phyloP scores from a whole-genome alignment of 176 grass and related monocot genomes.

The Pontederia paniculata region DNA sequence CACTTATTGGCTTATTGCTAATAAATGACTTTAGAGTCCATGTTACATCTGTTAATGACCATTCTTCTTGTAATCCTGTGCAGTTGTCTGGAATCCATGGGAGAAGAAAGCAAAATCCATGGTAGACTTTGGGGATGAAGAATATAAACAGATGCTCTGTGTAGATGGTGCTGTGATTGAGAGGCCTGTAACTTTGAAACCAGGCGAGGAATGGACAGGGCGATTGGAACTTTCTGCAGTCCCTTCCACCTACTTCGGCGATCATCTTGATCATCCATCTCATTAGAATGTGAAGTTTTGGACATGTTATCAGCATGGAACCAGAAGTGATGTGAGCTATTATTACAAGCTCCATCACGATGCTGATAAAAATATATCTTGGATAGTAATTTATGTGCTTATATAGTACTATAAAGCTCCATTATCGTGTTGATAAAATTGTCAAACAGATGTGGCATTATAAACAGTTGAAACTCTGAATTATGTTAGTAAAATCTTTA shows the following conservation, averaged over 20 bases:
- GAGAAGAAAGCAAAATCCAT: conserved; percentile 70
- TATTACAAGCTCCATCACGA: no score
- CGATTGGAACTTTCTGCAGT: conserved; percentile 62
- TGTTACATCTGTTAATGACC: not conserved
- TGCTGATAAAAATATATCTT: no score
- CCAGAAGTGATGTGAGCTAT: no score
- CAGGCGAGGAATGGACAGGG: conserved; percentile 88
- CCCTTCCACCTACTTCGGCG: conserved; percentile 61
- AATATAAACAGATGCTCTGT: conserved; percentile 90
- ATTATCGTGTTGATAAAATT: no score
- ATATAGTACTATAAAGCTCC: no score
- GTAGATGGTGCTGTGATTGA: conserved; percentile 66
- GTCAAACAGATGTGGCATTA: no score
- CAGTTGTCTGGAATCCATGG: conserved; percentile 97
- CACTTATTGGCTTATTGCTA: no score
- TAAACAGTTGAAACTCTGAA: no score
- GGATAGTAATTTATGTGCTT: no score
- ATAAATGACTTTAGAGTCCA: no score
- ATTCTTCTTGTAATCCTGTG: not conserved
- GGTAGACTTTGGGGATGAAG: conserved; percentile 61
- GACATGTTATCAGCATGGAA: no score
- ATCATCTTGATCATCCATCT: conserved; percentile 61
- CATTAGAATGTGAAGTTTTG: conserved; percentile 1
- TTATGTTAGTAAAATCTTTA: no score
- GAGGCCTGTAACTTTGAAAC: conserved; percentile 53